Evolutionary conservation across 495 filamentous ascomycete genomes (phyloP), one percentile per base, ranked within the genome.

Genomic region (Barbatosphaeria neglecta): DNA sequence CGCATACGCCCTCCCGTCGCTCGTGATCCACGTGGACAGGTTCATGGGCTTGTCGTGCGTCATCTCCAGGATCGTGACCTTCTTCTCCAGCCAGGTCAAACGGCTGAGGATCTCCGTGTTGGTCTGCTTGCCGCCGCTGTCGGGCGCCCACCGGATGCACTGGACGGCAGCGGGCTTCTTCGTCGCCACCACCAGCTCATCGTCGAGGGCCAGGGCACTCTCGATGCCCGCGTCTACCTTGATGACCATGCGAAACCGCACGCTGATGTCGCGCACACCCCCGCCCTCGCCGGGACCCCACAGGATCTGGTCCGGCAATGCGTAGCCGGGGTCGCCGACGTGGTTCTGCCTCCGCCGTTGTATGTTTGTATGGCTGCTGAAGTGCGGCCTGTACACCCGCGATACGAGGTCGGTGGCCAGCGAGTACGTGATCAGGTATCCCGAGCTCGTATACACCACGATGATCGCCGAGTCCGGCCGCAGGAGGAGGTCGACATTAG

Each of bases 1-100:
- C 18, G 90, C 88, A 61, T 95, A 97, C 4, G 87, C 90, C 58
- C 78, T 82, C 1, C 93, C 93, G 55, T 90, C 90, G 56, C 74
- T 86, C 8, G 87, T 93, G 46, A 95, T 77, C 93, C 93, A 99
- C 16, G 90, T 84, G 28, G 86, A 82, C 16, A 99, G 74, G 56
- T 92, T 97, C 90, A 99, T 99, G 1, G 92, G 90, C 51, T 90
- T 79, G 62, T 99, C 92, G 66, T 96, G 83, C 20, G 94, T 83
- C 87, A 99, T 95, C 44, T 94, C 85, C 44, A 65, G 73, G 33
- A 95, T 78, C 0, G 73, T 76, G 4, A 78, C 74, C 64, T 84
- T 88, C 59, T 84, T 90, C 25, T 80, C 76, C 18, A 95, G 58
- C 77, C 89, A 93, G 25, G 77, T 61, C 78, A 96, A 93, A 23